These are phyloP conservation scores for Talaromyces wortmannii DNA, from an alignment of 495 filamentous ascomycete species.

Conservation along the genomic window DNA sequence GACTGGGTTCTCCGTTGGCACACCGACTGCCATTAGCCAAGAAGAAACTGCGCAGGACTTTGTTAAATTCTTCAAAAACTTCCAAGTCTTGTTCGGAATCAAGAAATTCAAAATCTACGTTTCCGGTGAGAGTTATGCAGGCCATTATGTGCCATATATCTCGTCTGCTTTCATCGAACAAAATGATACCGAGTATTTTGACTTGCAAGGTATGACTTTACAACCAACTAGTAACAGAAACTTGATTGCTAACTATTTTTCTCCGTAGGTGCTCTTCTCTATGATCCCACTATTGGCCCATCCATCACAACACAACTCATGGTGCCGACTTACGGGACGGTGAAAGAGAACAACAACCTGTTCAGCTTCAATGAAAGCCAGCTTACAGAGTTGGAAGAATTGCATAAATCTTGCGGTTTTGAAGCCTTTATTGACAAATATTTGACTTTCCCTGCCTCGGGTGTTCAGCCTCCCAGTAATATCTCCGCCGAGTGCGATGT, in stretches of 20 bases:
- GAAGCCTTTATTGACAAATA: constrained; percentile 47
- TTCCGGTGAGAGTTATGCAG: constrained; percentile 55
- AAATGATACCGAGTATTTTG: constrained; percentile 40
- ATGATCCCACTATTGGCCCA: constrained; percentile 36
- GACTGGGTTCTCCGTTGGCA: constrained; percentile 50
- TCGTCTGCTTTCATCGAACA: constrained; percentile 45
- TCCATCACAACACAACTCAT: constrained; percentile 31
- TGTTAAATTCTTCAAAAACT: constrained; percentile 59
- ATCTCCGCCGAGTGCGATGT: constrained; percentile 40
- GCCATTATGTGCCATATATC: constrained; percentile 49
- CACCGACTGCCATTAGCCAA: constrained; percentile 43
- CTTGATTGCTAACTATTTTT: no score
- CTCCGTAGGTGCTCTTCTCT: constrained; percentile 26
- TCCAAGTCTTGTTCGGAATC: constrained; percentile 51
- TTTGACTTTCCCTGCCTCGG: constrained; percentile 46
- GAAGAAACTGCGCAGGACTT: constrained; percentile 54
- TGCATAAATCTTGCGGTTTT: constrained; percentile 50
- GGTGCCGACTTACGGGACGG: constrained; percentile 37
- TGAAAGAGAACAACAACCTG: constrained; percentile 42
- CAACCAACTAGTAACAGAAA: not conserved
- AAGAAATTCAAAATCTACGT: constrained; percentile 56
- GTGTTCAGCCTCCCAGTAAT: constrained; percentile 26
- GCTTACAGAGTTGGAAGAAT: constrained; percentile 36
- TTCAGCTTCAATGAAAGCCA: constrained; percentile 52
- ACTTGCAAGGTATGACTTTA: constrained; percentile 29